Base-by-base conservation (phyloP, 768 basidiomycete species). In the Termitomyces sp. region DNA sequence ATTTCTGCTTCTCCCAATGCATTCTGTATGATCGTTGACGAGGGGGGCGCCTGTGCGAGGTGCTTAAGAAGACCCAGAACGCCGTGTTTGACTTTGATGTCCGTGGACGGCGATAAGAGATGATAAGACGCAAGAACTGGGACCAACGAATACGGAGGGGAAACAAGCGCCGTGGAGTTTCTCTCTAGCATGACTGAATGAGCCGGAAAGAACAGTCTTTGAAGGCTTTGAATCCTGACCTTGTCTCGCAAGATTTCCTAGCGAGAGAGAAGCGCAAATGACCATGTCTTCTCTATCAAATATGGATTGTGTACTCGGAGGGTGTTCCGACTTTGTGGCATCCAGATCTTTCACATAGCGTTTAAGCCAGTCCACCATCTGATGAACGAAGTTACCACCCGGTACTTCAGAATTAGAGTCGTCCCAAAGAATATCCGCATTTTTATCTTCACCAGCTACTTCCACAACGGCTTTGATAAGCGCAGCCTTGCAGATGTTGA, bases 31-130 rank as follows among this genome's bases (percentile, higher is more conserved):
- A 73, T 67, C 33, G 79, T 70, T 39, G 88, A 82, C 48, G 84
- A 81, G n/a, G 80, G 73, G 22, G 84, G 79, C 40, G 87, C 79
- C 69, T 90, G 89, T 2, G 93, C 86, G 2, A 99, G 78, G 70
- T 98, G 91, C 71, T 94, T 92, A 45, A 98, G 79, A 40, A 98
- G 77, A 32, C 93, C 93, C 28, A 96, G 79, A 59, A 92, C 84
- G 16, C 92, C 94, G 68, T 98, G 95, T 71, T 96, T 93, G 63
- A 96, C 78, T 71, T 94, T 92, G 70, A 92, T 79, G 69, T 93
- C 90, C 9, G 82, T 79, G 42, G 74, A 70, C 16, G 80, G 76
- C 12, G 80, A 79, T 44, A 92, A 79, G n/a, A 88, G 73, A 58
- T 76, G 74, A 18, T 73, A 72, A 6, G 89, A 89, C 8, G 82